Base-by-base conservation (phyloP, 495 filamentous ascomycete genomes). In the Neurospora pannonica region DNA sequence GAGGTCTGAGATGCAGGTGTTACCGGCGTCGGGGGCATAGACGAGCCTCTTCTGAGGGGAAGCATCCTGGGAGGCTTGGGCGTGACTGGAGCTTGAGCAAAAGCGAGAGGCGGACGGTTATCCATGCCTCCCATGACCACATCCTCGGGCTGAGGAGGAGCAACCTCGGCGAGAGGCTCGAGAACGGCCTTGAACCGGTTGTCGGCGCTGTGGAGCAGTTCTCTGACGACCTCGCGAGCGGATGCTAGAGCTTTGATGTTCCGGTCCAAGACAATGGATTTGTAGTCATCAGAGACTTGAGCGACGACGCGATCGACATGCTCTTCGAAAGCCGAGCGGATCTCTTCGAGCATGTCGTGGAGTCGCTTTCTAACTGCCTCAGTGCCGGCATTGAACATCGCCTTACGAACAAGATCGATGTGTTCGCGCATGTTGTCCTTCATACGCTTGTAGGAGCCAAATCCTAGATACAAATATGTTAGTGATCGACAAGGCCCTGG, bases 391-490 rank as follows among this genome's bases (percentile, higher is more conserved):
- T 72, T 74, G 76, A 90, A 89, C 86, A 90, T 89, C 2, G 72
- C 74, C 6, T 78, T 71, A 15, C 82, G 79, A 9, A 83, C 69
- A 0, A 71, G 48, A 8, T 82, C 77, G 4, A 90, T 81, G 75
- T 90, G 83, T 13, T 71, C 24, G 1, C 73, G 42, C 85, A 90
- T 88, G 75, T 38, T 38, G 0, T 70, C 73, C 71, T 87, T 89
- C 80, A 90, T 90, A 4, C 88, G 83, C 24, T 72, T 79, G 76
- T 79, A 89, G 39, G 78, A 81, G 0, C 88, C 88, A 7, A 3
- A 69, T 15, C 86, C 86, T 85, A 72, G 37, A n/a, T n/a, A n/a
- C n/a, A 42, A 8, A 0, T n/a, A 31, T 28, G 15, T 62, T 37
- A 38, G 69, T 37, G 72, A 69, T 5, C 1, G 13, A 40, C 31